These are phyloP conservation scores for Daldinia loculata DNA, from an alignment of 495 filamentous ascomycete species.

Conservation along the genomic window DNA sequence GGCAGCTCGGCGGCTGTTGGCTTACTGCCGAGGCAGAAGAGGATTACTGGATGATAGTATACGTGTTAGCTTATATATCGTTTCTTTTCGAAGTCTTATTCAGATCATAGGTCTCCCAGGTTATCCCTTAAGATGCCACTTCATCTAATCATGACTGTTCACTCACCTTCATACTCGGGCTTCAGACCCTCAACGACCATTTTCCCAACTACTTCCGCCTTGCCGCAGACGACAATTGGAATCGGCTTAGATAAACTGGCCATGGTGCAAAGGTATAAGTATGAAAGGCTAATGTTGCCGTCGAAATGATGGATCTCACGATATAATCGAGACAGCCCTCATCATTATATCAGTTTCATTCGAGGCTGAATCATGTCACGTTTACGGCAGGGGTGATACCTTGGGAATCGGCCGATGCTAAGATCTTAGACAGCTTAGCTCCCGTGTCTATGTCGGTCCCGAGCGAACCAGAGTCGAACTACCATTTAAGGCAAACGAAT, in stretches of 20 bases:
- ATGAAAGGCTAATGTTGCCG: neutral
- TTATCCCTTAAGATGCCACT: too few species aligned
- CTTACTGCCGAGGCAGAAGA: conserved; percentile 30
- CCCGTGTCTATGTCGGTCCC: conserved; percentile 25
- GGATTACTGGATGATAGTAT: conserved; percentile 14
- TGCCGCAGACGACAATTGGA: conserved; percentile 28
- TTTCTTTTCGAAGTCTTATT: too few species aligned
- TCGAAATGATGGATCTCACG: neutral
- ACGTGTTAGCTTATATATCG: neutral
- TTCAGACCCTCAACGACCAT: conserved; percentile 27
- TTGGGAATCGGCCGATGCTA: conserved; percentile 13
- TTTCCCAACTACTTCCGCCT: conserved; percentile 19
- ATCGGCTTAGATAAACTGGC: neutral
- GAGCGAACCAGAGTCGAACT: conserved; percentile 5
- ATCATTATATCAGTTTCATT: conserved; percentile 13
- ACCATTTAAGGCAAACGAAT: neutral
- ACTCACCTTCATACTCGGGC: conserved; percentile 33
- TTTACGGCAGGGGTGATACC: neutral
- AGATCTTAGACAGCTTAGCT: neutral
- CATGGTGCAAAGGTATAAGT: neutral
- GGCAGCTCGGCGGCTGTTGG: conserved; percentile 31
- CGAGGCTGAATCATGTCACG: neutral
- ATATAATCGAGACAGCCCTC: neutral
- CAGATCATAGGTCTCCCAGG: too few species aligned
- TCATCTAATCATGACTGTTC: too few species aligned